phyloP scores from a whole-genome alignment of 768 basidiomycete genomes.

The Gautieria morchelliformis region DNA sequence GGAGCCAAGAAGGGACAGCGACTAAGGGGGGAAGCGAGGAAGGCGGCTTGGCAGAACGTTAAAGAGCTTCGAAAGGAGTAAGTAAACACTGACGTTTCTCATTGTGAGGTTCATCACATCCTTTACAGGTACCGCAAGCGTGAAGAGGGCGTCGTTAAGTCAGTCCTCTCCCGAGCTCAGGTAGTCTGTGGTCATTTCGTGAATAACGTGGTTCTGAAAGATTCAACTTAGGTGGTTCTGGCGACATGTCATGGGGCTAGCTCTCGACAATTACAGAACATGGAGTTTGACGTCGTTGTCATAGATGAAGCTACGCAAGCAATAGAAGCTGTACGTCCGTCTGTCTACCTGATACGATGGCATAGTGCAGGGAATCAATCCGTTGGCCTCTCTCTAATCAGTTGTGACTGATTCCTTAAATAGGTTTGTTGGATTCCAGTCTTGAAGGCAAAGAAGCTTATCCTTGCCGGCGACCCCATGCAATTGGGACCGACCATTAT shows the following conservation, averaged over 20 bases:
- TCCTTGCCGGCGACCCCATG: conserved; percentile 90
- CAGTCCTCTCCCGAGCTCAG: conserved; percentile 73
- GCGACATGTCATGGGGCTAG: conserved; percentile 95
- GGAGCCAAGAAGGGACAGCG: conserved; percentile 56
- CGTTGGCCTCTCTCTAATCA: not conserved
- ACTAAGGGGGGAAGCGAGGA: conserved; percentile 45
- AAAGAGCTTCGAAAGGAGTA: conserved; percentile 86
- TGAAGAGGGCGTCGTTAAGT: conserved; percentile 74
- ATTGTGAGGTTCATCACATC: not conserved
- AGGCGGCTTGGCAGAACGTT: conserved; percentile 81
- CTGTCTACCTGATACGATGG: not conserved
- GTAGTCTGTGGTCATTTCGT: conserved; percentile 23
- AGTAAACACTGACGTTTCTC: not conserved
- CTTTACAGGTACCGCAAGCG: conserved; percentile 70
- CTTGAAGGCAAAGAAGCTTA: conserved; percentile 81
- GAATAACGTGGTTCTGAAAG: too few species aligned
- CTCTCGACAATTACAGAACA: conserved; percentile 64
- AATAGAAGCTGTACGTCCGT: conserved; percentile 66
- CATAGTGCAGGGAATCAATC: too few species aligned
- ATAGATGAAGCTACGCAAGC: conserved; percentile 99
- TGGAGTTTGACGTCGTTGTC: conserved; percentile 84
- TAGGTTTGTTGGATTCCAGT: conserved; percentile 95
- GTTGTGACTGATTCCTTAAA: conserved; percentile 4
- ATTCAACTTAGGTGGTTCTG: conserved; percentile 56
- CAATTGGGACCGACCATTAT: conserved; percentile 92